A percentile compares a stretch with the other conserved stretches of the same genome.
Evolutionary conservation across 2,329 filamentous ascomycete genomes (phyloP).

Genomic region (Huntiella abstrusa): DNA sequence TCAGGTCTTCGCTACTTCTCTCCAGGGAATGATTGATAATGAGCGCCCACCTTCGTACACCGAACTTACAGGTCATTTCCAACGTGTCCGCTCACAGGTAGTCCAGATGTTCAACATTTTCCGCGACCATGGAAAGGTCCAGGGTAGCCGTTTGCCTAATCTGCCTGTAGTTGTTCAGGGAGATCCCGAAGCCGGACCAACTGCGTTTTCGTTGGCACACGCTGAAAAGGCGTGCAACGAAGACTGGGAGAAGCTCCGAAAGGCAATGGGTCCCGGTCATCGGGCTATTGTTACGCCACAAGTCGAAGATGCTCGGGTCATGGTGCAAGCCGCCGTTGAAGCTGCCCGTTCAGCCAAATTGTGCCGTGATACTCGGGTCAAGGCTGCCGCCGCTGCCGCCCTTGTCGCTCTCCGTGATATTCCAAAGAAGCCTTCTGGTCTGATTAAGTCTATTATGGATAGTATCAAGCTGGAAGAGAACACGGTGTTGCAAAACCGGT

Average conservation of each 20-base stretch:
- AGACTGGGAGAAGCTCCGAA: conserved; percentile 79
- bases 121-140: conserved; percentile 72
- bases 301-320: conserved; percentile 56
- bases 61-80: conserved; percentile 76
- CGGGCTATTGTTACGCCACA: conserved; percentile 66
- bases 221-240: conserved; percentile 73
- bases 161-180: conserved; percentile 88
- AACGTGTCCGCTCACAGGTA: conserved; percentile 79
- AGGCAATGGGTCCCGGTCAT: conserved; percentile 72
- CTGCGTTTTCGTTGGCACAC: conserved; percentile 72
- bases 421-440: conserved; percentile 79
- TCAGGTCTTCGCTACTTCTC: conserved; percentile 36
- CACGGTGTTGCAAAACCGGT: conserved; percentile 67
- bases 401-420: conserved; percentile 72
- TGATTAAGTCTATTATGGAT: conserved; percentile 97
- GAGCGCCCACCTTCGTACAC: conserved; percentile 70
- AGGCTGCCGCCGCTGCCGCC: conserved; percentile 69
- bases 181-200: conserved; percentile 76
- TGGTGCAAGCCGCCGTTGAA: conserved; percentile 52
- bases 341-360: conserved; percentile 67
- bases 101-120: conserved; percentile 81
- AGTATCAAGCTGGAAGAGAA: conserved; percentile 94
- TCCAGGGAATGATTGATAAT: conserved; percentile 61
- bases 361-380: conserved; percentile 67
- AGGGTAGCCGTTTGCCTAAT: conserved; percentile 53